Base-by-base conservation (phyloP, 805 yeast genomes). In the Clavispora asparagi region DNA sequence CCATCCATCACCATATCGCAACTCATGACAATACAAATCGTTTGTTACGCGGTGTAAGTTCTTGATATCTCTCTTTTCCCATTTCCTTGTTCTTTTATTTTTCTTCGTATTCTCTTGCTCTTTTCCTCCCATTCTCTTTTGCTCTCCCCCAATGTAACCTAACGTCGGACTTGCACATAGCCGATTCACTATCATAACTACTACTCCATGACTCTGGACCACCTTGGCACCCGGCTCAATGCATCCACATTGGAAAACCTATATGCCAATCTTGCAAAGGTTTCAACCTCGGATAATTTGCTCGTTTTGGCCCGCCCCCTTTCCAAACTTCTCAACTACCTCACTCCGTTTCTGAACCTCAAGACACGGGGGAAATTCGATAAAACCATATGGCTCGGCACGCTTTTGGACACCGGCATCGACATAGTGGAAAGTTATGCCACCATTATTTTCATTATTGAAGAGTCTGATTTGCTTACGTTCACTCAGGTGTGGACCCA, bases 341-440 rank as follows among this genome's bases (percentile, higher is more conserved):
- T 83, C 31, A 74, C 82, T 11, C 78, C 84, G 10, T 83, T 82
- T 59, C 73, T 78, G 45, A 58, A 62, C 7, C 67, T 84, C 28
- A 78, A 78, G 54, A 68, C 69, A 33, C 68, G 64, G 33, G 82
- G 76, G 3, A 66, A 81, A 43, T 76, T 84, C 41, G 49, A 50
- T 8, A 44, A 47, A 31, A 33, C 46, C 28, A 27, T 52, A 10
- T 46, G 50, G 45, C 42, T 55, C 9, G 57, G 53, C 33, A 47
- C 49, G 10, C 33, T 46, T 12, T 41, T 40, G n/a, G 31, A 32
- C 9, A 32, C 40, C n/a, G 46, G 40, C 2, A 23, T 46, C 8
- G 32, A 33, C 7, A 35, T 44, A 4, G 40, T 54, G 12, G 42
- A 50, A 7, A 17, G 44, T 6, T 37, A 49, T 2, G 43, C 46